Evolutionary conservation across 441 rosid genomes (phyloP).

Genomic region (Hura crepitans): DNA sequence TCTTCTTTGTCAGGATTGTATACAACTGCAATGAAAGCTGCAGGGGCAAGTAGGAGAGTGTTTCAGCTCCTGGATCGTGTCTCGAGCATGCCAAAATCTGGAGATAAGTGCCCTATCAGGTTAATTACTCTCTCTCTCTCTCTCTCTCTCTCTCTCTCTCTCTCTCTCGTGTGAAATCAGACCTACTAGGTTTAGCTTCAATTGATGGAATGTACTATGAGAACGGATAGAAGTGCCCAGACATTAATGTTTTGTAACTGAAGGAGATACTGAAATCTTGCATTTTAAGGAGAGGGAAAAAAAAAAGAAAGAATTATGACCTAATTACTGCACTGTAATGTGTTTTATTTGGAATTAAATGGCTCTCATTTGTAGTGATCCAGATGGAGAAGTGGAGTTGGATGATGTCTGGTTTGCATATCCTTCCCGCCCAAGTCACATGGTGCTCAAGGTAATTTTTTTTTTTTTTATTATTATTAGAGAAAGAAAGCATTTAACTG

Average conservation of each 20-base stretch:
- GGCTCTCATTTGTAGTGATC: conserved; percentile 41
- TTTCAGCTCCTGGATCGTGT: conserved; percentile 88
- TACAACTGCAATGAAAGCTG: conserved; percentile 92
- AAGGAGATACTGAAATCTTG: not conserved
- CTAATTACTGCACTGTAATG: conserved; percentile 1
- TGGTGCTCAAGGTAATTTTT: conserved; percentile 76
- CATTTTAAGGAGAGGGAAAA: no score
- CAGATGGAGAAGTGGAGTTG: conserved; percentile 83
- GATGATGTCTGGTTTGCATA: conserved; percentile 93
- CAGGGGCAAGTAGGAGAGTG: conserved; percentile 91
- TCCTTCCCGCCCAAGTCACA: conserved; percentile 88
- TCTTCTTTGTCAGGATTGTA: conserved; percentile 78
- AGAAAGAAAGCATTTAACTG: not conserved
- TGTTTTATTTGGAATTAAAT: not conserved
- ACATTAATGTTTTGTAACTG: not conserved
- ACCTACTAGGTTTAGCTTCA: conserved; percentile 5
- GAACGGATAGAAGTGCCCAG: not conserved
- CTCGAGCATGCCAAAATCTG: conserved; percentile 72
- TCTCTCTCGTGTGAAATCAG: not conserved
- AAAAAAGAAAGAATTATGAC: no score
- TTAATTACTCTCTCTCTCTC: conserved; percentile 27
- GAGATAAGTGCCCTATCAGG: conserved; percentile 74
- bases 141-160: no score
- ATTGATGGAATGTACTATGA: not conserved
- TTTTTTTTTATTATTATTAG: not conserved